Conservation (phyloP, 768 basidiomycete species). For the Leccinum uliginosum region DNA sequence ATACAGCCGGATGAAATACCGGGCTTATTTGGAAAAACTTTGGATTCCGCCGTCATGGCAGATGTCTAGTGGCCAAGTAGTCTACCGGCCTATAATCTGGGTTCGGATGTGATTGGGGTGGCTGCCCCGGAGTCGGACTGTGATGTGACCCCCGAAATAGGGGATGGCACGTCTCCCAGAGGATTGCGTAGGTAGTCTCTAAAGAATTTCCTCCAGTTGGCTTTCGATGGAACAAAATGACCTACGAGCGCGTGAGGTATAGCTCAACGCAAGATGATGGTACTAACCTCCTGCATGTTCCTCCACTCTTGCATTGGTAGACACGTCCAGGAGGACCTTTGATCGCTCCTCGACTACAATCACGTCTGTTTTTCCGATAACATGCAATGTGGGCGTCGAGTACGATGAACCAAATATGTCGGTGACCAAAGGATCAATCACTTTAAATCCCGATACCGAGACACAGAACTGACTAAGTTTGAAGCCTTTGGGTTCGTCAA, state of each 20-base stretch:
- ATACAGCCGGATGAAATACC: not conserved
- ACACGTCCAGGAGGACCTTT: conserved; percentile 48
- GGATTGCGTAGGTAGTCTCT: conserved; percentile 60
- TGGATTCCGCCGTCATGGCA: not conserved
- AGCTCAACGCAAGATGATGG: not conserved
- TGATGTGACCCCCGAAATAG: conserved; percentile 30
- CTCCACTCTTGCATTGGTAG: conserved; percentile 59
- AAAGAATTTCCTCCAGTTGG: conserved; percentile 72
- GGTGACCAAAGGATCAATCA: conserved; percentile 42
- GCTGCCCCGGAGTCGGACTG: conserved; percentile 43
- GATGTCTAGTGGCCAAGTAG: not conserved
- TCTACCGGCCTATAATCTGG: conserved; percentile 7
- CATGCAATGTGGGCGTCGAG: conserved; percentile 71
- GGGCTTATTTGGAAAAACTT: not conserved
- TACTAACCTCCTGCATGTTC: conserved; percentile 74
- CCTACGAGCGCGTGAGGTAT: conserved; percentile 38
- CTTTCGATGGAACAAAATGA: conserved; percentile 80
- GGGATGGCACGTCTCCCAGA: conserved; percentile 42
- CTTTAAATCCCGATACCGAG: conserved; percentile 68
- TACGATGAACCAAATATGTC: conserved; percentile 49
- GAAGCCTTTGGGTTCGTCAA: not conserved
- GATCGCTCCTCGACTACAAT: conserved; percentile 72
- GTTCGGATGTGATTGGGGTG: conserved; percentile 34
- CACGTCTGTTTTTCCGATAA: conserved; percentile 73
- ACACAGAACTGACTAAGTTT: conserved; percentile 67